Conservation (phyloP, 306 rosid species). For the Leucaena leucocephala region DNA sequence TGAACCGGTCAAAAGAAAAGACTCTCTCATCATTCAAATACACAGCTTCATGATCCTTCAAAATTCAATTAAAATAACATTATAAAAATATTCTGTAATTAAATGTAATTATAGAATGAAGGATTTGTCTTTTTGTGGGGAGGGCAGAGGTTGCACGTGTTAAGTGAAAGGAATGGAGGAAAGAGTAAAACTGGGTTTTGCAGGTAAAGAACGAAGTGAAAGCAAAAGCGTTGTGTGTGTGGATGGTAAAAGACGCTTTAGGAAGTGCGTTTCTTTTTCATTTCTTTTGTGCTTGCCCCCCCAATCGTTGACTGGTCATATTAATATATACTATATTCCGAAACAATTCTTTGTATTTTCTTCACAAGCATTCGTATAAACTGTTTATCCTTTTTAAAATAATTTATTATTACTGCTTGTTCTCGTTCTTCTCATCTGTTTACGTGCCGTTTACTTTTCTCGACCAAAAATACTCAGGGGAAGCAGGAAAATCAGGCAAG, state of each 20-base stretch:
- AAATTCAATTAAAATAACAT: background rate
- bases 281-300: background rate
- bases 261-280: conserved; percentile 1
- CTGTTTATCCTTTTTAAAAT: background rate
- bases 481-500: background rate
- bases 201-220: background rate
- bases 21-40: background rate
- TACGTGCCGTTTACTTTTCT: background rate
- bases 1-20: background rate
- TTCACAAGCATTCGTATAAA: background rate
- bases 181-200: background rate
- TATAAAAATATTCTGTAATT: background rate
- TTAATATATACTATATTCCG: background rate
- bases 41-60: background rate
- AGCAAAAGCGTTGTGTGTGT: background rate
- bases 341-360: background rate
- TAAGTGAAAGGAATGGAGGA: background rate
- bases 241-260: conserved; percentile 1
- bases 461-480: background rate
- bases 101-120: too few species aligned
- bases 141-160: conserved; percentile 40
- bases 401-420: background rate
- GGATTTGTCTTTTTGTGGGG: too few species aligned
- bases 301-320: background rate
- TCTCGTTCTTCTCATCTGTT: background rate